A percentile compares a stretch with the other conserved stretches of the same genome.
Conservation (phyloP, 1,284 basidiomycete species). For the Vanrija sp. region DNA sequence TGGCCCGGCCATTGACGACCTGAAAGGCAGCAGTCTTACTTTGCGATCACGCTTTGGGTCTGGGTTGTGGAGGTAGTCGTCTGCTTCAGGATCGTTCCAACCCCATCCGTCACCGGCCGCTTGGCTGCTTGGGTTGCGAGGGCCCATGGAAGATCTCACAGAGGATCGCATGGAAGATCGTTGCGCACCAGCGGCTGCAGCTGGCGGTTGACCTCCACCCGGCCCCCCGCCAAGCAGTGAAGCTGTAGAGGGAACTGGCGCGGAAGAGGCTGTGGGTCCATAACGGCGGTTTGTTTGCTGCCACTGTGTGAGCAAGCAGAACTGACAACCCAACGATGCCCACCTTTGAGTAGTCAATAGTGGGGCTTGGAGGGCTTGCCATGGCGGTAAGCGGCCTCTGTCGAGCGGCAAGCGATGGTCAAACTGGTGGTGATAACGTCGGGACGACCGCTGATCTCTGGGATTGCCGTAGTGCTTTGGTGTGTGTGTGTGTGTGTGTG, state of each 20-base stretch:
- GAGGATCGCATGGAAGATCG: no score
- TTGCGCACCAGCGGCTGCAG: background rate
- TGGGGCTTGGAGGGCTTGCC: background rate
- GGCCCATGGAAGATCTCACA: no score
- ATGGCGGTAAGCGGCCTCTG: no score
- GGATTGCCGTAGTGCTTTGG: no score
- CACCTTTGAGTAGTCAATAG: constrained; percentile 8
- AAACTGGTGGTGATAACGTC: no score
- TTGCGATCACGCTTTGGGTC: constrained; percentile 63
- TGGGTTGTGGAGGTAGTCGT: constrained; percentile 50
- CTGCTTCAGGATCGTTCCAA: constrained; percentile 42
- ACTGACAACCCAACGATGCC: background rate
- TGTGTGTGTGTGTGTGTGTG: no score
- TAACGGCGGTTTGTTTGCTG: constrained; percentile 22
- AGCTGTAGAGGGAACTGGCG: constrained; percentile 22
- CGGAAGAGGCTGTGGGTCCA: constrained; percentile 32
- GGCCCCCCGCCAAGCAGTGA: constrained; percentile 18
- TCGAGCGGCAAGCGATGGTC: no score
- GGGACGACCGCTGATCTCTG: no score
- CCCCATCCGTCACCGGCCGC: constrained; percentile 12
- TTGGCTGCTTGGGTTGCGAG: no score
- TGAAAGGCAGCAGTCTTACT: constrained; percentile 19
- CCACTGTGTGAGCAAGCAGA: background rate
- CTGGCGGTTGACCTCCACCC: background rate
- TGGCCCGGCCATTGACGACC: background rate